Evolutionary conservation across 2,329 filamentous ascomycete species (phyloP), one percentile per base, ranked within the genome.

Genomic region (Aspergillus sojae): DNA sequence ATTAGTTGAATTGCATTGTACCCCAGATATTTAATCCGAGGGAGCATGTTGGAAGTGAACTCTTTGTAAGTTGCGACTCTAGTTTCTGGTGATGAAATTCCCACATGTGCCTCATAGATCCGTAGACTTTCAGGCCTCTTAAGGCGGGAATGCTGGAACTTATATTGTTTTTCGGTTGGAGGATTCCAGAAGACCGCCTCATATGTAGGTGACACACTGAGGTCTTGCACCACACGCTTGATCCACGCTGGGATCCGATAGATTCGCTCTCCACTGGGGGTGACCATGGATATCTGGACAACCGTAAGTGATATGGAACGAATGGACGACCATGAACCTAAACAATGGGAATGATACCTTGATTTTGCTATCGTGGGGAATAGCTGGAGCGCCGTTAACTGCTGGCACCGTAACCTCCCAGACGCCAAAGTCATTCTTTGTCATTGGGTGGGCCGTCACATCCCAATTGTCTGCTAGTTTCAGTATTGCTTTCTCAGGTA

Each of bases 1-100:
- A 99, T 99, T 67, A 99, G 85, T 77, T 99, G 95, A 70, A 99
- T 98, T 60, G 94, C 91, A 76, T 99, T 98, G 83, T 99, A 99
- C 46, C 94, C 95, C 50, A 98, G 84, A 67, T 88, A 83, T 75
- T 94, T 90, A 81, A 99, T 98, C 62, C 94, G 88, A 19, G 94
- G 94, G 9, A 99, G 86, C 85, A 97, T 93, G 77, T 92, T 93
- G 73, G 89, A 85, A 2, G 94, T 98, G 78, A 99, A 99, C 80
- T 99, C 94, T 78, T 97, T 97, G 86, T 97, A 99, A 7, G 93
- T 96, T 3, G 95, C 88, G 45, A 99, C 93, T 69, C 88, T 89
- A 66, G 90, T 87, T 68, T 98, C 94, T 1, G 94, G 92, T 2
- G 93, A 95, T 6, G 94, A 97, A 70, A 99, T 99, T 57, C 95